Base-by-base conservation (phyloP, 352 stramenopile species). In the Globisporangium heterothallicum region DNA sequence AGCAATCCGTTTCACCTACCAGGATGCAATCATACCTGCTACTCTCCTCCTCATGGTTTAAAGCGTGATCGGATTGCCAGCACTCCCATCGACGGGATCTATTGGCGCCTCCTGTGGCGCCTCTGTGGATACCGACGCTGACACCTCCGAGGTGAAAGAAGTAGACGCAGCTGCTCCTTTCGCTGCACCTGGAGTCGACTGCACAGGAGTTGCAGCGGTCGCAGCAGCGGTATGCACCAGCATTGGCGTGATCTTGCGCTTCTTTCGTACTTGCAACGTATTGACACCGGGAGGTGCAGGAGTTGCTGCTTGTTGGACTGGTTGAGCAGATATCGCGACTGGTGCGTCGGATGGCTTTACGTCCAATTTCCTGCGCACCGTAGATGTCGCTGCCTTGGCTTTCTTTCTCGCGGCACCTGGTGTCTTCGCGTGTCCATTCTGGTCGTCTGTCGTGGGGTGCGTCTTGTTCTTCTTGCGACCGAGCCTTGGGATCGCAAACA, bases 251-350 rank as follows among this genome's bases (percentile, higher is more conserved):
- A 89, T 88, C 64, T 85, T 89, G 38, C 78, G 77, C 64, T 92
- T 92, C 59, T 94, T 94, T 41, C 77, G 78, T 36, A 87, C 83
- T 43, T 88, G 74, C n/a, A 94, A 54, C 27, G 70, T 69, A 59
- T 91, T 88, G 22, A 93, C 60, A 10, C 25, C 47, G 9, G 45
- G 51, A 35, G 53, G 54, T 3, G 49, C 32, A 43, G 53, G 25
- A n/a, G 42, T 47, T 10, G 29, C 45, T 56, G 53, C n/a, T n/a
- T n/a, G n/a, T n/a, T 14, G 61, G 13, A 42, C 25, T n/a, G 47
- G 2, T 34, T 51, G 18, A 35, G 19, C 18, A 16, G 34, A 18
- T n/a, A n/a, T n/a, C 13, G 26, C 25, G 6, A 4, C 24, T n/a
- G 41, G 29, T 42, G 53, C 21, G 6, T 13, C 29, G 3, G 29